phyloP scores from a whole-genome alignment of 148 eudicot species.

The Vaccinium corymbosum region DNA sequence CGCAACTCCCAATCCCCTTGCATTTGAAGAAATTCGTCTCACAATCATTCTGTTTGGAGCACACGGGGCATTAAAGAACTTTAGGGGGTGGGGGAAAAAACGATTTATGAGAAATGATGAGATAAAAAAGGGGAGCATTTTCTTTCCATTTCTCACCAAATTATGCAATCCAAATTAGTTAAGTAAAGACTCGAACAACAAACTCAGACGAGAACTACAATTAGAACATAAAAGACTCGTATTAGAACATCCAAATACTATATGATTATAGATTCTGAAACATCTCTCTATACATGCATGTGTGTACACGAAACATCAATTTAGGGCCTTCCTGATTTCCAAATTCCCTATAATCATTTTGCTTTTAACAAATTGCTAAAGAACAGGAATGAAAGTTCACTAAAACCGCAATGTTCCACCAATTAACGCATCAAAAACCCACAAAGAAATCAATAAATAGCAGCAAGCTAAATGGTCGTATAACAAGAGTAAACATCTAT shows the following conservation, averaged over 20 bases:
- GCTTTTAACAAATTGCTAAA: background rate
- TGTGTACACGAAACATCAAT: background rate
- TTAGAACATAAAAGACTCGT: background rate
- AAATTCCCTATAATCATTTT: background rate
- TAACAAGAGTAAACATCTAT: background rate
- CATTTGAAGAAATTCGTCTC: slow-evolving; percentile 15
- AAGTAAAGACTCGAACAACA: background rate
- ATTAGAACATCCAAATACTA: background rate
- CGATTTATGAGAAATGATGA: no score
- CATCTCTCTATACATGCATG: background rate
- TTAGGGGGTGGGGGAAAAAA: no score
- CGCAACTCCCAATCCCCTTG: slow-evolving; percentile 11
- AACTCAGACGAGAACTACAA: background rate
- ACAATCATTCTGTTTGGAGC: slow-evolving; percentile 21
- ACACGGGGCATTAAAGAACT: background rate
- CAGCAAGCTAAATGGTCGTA: background rate
- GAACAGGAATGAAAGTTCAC: background rate
- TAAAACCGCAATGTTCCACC: background rate
- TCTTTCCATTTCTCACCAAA: no score
- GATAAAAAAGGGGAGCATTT: no score
- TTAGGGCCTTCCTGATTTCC: background rate
- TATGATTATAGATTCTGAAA: background rate
- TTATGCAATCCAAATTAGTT: no score
- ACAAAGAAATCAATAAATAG: background rate
- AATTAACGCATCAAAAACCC: background rate